A percentile compares a stretch with the other conserved stretches of the same genome.
phyloP scores from a whole-genome alignment of 2,329 filamentous ascomycete species.

The Fusarium bactridioides region DNA sequence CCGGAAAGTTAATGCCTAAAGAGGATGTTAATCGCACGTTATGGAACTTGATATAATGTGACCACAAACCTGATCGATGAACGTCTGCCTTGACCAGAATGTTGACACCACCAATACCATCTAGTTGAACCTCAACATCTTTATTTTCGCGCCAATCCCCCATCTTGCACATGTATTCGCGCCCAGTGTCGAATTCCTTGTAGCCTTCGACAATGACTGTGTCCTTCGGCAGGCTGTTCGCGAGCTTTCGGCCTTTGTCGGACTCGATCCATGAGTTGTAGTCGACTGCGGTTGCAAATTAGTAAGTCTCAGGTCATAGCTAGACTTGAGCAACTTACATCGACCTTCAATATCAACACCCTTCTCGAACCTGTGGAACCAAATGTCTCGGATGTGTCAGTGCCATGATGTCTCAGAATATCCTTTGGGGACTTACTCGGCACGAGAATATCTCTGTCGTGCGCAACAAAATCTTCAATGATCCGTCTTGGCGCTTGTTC shows the following conservation, averaged over 20 bases:
- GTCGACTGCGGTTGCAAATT: conserved; percentile 69
- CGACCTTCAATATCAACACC: conserved; percentile 89
- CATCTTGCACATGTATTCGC: conserved; percentile 88
- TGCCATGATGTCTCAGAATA: conserved; percentile 5
- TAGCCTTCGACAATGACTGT: conserved; percentile 93
- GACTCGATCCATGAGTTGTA: conserved; percentile 99
- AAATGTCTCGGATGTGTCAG: conserved; percentile 73
- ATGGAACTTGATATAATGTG: neutral
- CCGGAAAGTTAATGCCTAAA: conserved; percentile 93
- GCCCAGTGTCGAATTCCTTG: conserved; percentile 89
- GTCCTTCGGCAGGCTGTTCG: conserved; percentile 78
- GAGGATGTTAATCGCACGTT: conserved; percentile 34
- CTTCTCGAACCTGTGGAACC: conserved; percentile 91
- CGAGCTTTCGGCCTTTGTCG: conserved; percentile 79
- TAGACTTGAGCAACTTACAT: conserved; percentile 67
- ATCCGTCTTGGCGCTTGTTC: conserved; percentile 87
- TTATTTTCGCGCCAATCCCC: conserved; percentile 93
- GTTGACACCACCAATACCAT: conserved; percentile 96
- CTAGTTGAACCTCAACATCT: conserved; percentile 89
- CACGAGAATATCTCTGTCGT: conserved; percentile 91
- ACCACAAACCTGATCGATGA: conserved; percentile 80
- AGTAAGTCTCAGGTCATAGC: neutral
- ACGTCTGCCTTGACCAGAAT: conserved; percentile 98
- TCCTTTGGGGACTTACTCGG: conserved; percentile 72
- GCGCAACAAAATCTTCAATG: conserved; percentile 92